These are phyloP conservation scores for Zygoascus meyerae DNA, from an alignment of 1,139 yeast genomes.

Conservation along the genomic window DNA sequence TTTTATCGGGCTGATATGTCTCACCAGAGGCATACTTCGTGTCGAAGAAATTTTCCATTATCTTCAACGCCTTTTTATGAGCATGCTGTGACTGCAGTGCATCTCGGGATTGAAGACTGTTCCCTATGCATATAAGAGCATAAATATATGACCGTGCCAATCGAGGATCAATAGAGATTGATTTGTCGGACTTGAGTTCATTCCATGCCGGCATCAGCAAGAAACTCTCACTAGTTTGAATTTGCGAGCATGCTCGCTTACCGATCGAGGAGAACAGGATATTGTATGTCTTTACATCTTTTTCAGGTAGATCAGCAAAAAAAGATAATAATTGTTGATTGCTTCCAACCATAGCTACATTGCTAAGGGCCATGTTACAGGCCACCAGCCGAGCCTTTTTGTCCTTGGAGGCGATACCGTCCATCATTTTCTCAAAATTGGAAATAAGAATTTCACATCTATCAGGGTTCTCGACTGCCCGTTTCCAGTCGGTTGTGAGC, in stretches of 20 bases:
- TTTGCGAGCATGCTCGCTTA: not conserved
- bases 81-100: not conserved
- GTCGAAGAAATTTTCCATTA: slow-evolving; percentile 3
- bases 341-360: not conserved
- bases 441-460: slow-evolving; percentile 4
- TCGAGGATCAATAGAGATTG: not conserved
- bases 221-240: not conserved
- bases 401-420: slow-evolving; percentile 4
- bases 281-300: slow-evolving; percentile 6
- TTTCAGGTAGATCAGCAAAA: slow-evolving; percentile 2
- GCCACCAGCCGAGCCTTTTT: slow-evolving; percentile 2
- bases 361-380: slow-evolving; percentile 3
- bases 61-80: not conserved
- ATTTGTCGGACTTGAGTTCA: not conserved
- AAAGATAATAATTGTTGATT: slow-evolving; percentile 3
- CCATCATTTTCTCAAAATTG: slow-evolving; percentile 6
- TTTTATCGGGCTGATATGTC: not conserved
- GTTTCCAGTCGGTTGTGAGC: slow-evolving; percentile 1
- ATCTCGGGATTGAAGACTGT: not conserved
- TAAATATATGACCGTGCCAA: not conserved
- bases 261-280: slow-evolving; percentile 5
- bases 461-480: slow-evolving; percentile 1
- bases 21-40: not conserved
- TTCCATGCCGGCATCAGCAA: not conserved
- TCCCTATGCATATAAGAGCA: not conserved